phyloP scores from a whole-genome alignment of 2,329 filamentous ascomycete species.

The Fusarium oligoseptatum region DNA sequence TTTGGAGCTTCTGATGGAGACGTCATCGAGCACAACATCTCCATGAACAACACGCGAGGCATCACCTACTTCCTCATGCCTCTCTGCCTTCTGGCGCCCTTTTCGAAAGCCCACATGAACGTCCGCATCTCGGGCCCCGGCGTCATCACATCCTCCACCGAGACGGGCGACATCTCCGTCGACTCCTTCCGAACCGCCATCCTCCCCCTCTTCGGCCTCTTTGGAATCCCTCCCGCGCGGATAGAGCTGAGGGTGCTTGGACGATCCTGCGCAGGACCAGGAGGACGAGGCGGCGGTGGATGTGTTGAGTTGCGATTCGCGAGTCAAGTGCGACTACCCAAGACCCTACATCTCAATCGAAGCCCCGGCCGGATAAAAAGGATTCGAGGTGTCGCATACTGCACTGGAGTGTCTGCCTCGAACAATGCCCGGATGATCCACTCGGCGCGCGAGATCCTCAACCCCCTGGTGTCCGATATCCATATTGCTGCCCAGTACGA shows the following conservation, averaged over 20 bases:
- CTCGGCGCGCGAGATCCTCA: conserved; percentile 86
- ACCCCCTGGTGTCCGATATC: conserved; percentile 87
- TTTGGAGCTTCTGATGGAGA: conserved; percentile 78
- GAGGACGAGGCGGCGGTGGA: conserved; percentile 85
- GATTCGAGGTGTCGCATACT: conserved; percentile 93
- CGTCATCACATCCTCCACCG: conserved; percentile 90
- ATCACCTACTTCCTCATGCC: conserved; percentile 93
- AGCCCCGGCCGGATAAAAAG: conserved; percentile 87
- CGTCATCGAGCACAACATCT: conserved; percentile 84
- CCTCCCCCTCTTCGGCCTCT: conserved; percentile 88
- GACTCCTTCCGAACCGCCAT: conserved; percentile 95
- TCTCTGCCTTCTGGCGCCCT: conserved; percentile 90
- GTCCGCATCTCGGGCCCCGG: conserved; percentile 91
- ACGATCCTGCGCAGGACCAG: conserved; percentile 81
- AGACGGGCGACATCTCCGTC: conserved; percentile 87
- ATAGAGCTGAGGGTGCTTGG: conserved; percentile 88
- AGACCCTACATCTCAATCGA: conserved; percentile 89
- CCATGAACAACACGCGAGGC: conserved; percentile 81
- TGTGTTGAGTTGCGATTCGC: conserved; percentile 95
- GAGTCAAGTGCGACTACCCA: conserved; percentile 92
- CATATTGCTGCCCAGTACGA: conserved; percentile 89
- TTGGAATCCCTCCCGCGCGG: conserved; percentile 83
- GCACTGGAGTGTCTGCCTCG: conserved; percentile 88
- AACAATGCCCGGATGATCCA: conserved; percentile 98
- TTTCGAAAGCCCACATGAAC: conserved; percentile 91